Conservation (phyloP, 306 rosid genomes). For the Medicago lupulina region DNA sequence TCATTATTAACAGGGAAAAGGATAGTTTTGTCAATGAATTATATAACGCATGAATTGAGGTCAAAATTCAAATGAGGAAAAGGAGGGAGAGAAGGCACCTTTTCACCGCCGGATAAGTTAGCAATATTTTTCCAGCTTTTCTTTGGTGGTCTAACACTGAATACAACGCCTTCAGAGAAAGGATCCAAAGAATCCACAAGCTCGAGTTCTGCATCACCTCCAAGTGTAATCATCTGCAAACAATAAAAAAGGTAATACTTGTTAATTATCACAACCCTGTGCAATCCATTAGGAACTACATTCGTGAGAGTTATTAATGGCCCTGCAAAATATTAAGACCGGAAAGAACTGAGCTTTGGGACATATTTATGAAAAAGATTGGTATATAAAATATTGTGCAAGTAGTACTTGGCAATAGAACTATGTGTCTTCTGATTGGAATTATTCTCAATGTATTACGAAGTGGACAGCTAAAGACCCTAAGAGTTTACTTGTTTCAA, state of each 20-base stretch:
- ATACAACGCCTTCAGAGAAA: conserved; percentile 97
- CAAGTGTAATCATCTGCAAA: conserved; percentile 92
- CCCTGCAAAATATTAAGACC: background rate
- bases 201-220: conserved; percentile 99
- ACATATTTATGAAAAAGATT: background rate
- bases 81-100: conserved; percentile 51
- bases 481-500: background rate
- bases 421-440: background rate
- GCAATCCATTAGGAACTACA: background rate
- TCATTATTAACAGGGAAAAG: background rate
- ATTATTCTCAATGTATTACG: background rate
- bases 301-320: background rate
- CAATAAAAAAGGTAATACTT: conserved; percentile 1
- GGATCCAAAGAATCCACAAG: conserved; percentile 98
- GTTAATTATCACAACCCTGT: conserved; percentile 8
- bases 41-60: conserved; percentile 9
- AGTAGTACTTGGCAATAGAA: background rate
- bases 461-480: background rate
- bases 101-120: conserved; percentile 97
- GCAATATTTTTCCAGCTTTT: conserved; percentile 99
- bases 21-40: background rate
- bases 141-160: conserved; percentile 97
- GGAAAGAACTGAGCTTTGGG: background rate
- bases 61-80: background rate
- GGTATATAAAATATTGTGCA: background rate